Evolutionary conservation across 148 eudicot genomes (phyloP), one percentile per base, ranked within the genome.

Genomic region (Oxyria digyna): DNA sequence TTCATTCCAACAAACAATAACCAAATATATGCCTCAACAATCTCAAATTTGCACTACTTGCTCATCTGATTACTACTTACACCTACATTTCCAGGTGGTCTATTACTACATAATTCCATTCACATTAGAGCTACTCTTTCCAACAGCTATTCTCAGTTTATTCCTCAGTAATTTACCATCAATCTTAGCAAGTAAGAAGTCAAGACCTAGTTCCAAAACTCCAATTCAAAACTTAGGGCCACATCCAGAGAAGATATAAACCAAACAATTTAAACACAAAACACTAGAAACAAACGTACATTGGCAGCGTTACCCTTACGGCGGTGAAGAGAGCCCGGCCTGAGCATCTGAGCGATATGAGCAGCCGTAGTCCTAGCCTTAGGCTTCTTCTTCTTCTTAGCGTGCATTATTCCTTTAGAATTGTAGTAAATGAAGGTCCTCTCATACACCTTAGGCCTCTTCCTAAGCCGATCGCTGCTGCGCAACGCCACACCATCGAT

Each of bases 271-370:
- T 3, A 3, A 29, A 15, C 37, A 59, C 37, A 14, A 31, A 54
- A 24, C 17, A 54, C 17, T 49, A 54, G 24, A 24, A 11, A 54
- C 8, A 38, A 38, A 72, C 85, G 29, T 76, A 91, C 93, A 74
- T 78, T 77, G 68, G 71, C 57, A 23, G 45, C 27, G 23, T 66
- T 66, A 20, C 45, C 77, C 15, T 79, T 21, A 48, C 67, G 72
- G 24, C 78, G 83, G 54, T 70, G 42, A 0, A 54, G 14, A 14
- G 71, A 80, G 18, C 91, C 89, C 23, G 89, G 79, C 37, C 78
- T 78, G 72, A 92, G 78, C 83, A 87, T 78, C 75, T 88, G 90
- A 4, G 97, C 98, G 76, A 94, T 87, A 55, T 82, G 89, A 70
- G 89, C 85, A 41, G 98, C 96, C 24, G 96, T 88, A 27, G 95